A percentile compares a stretch with the other conserved stretches of the same genome.
Evolutionary conservation across 2,329 filamentous ascomycete species (phyloP).

Genomic region (Aspergillus sp.): DNA sequence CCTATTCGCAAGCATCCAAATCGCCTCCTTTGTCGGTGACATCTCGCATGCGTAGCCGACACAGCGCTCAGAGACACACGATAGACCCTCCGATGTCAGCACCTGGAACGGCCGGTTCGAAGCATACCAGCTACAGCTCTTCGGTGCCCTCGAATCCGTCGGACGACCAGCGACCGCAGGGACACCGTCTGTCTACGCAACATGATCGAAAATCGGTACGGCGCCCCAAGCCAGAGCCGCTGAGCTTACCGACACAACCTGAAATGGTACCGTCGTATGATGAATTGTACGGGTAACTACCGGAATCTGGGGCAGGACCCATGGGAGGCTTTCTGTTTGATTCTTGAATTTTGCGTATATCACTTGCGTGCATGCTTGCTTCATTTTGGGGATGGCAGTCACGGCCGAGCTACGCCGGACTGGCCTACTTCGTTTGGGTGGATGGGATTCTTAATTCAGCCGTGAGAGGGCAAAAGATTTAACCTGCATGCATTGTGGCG

Average conservation of each 20-base stretch:
- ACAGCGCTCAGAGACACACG: constrained; percentile 34
- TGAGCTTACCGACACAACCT: constrained; percentile 22
- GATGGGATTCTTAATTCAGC: not conserved
- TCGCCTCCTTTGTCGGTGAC: constrained; percentile 41
- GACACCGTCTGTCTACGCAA: constrained; percentile 16
- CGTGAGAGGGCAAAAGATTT: not conserved
- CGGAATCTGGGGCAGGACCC: not conserved
- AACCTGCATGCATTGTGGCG: constrained; percentile 11
- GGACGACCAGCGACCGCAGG: constrained; percentile 28
- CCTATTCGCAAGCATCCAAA: constrained; percentile 30
- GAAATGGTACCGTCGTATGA: constrained; percentile 43
- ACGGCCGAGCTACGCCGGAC: not conserved
- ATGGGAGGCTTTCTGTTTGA: constrained; percentile 2
- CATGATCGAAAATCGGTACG: constrained; percentile 26
- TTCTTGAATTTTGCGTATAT: not conserved
- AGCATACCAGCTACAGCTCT: constrained; percentile 37
- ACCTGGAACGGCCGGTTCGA: constrained; percentile 32
- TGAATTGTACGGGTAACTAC: constrained; percentile 39
- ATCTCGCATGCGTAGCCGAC: constrained; percentile 37
- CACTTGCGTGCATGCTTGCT: not conserved
- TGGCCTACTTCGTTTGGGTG: not conserved
- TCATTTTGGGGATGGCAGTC: not conserved
- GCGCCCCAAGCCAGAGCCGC: constrained; percentile 23
- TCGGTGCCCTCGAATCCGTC: constrained; percentile 29
- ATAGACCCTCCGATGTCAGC: constrained; percentile 30